Percentiles rank a stretch among this genome's conserved stretches.
These are phyloP conservation scores for Nicotiana tomentosiformis DNA, from an alignment of 257 asterid genomes.

Conservation along the genomic window DNA sequence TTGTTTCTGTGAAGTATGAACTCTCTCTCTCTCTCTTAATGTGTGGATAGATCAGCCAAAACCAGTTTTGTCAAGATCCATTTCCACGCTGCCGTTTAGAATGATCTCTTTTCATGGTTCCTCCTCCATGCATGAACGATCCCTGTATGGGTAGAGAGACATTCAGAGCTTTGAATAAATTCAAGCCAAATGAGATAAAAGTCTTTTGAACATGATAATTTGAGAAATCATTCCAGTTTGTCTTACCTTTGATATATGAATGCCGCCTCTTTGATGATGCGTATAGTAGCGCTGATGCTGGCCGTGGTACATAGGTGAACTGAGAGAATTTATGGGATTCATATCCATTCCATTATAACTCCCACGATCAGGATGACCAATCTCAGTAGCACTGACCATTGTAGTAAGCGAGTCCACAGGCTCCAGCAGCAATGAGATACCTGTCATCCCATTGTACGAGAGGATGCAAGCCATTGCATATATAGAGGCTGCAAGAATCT, in stretches of 20 bases:
- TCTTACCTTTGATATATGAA: background rate
- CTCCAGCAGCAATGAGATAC: slow-evolving; percentile 35
- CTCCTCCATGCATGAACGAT: background rate
- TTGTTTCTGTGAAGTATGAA: background rate
- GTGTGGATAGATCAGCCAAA: background rate
- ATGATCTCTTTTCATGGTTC: slow-evolving; percentile 4
- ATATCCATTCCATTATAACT: slow-evolving; percentile 7
- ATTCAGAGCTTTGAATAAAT: background rate
- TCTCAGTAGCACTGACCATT: slow-evolving; percentile 38
- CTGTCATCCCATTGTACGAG: slow-evolving; percentile 62
- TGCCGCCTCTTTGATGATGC: slow-evolving; percentile 14
- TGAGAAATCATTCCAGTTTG: slow-evolving; percentile 2
- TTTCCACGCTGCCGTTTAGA: slow-evolving; percentile 24
- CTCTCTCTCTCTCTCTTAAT: too few species aligned
- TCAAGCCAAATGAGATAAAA: background rate
- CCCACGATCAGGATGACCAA: slow-evolving; percentile 20
- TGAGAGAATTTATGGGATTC: slow-evolving; percentile 23
- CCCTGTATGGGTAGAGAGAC: slow-evolving; percentile 3
- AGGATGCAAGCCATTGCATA: slow-evolving; percentile 51
- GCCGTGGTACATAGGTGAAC: slow-evolving; percentile 20
- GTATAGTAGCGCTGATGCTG: slow-evolving; percentile 5
- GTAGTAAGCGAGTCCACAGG: slow-evolving; percentile 34
- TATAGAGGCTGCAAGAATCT: slow-evolving; percentile 55
- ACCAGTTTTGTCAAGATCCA: slow-evolving; percentile 1
- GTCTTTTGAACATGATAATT: slow-evolving; percentile 5